phyloP scores from a whole-genome alignment of 192 early-diverging fungal species.

The Mortierella hygrophila region DNA sequence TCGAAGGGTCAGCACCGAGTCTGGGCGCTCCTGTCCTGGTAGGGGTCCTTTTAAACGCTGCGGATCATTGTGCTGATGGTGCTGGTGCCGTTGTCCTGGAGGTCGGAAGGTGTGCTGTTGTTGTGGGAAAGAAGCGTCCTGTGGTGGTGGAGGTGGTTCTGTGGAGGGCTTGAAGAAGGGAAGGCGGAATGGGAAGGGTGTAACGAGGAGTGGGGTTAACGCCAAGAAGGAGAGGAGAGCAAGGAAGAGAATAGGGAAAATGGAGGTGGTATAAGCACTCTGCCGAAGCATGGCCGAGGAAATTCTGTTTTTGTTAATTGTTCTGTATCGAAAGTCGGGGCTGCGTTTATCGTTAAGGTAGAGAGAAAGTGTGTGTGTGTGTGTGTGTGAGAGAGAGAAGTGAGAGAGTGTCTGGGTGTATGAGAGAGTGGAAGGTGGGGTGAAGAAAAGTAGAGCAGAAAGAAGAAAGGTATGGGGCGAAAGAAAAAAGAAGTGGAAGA shows the following conservation, averaged over 20 bases:
- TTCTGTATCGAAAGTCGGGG: neutral
- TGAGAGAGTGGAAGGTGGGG: neutral
- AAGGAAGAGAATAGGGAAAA: constrained; percentile 3
- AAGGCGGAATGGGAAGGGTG: constrained; percentile 22
- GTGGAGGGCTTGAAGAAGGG: constrained; percentile 14
- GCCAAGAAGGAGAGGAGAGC: constrained; percentile 19
- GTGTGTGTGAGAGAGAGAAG: neutral
- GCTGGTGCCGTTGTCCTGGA: constrained; percentile 7
- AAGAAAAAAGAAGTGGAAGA: neutral
- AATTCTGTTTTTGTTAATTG: too few species aligned
- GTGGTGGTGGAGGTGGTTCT: neutral
- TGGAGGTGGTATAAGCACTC: constrained; percentile 6
- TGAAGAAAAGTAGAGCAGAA: neutral
- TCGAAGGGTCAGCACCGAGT: constrained; percentile 46
- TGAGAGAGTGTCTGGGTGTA: neutral
- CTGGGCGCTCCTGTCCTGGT: constrained; percentile 16
- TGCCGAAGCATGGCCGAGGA: constrained; percentile 36
- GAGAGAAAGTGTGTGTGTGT: neutral
- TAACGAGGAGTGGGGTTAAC: neutral
- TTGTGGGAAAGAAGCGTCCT: neutral
- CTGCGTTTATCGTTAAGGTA: neutral
- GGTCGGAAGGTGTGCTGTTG: constrained; percentile 11
- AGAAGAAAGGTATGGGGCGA: neutral
- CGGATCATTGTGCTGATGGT: neutral
- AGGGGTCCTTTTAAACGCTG: neutral